Evolutionary conservation across 2,329 filamentous ascomycete genomes (phyloP), one percentile per base, ranked within the genome.

Genomic region (Rasamsonia emersonii): DNA sequence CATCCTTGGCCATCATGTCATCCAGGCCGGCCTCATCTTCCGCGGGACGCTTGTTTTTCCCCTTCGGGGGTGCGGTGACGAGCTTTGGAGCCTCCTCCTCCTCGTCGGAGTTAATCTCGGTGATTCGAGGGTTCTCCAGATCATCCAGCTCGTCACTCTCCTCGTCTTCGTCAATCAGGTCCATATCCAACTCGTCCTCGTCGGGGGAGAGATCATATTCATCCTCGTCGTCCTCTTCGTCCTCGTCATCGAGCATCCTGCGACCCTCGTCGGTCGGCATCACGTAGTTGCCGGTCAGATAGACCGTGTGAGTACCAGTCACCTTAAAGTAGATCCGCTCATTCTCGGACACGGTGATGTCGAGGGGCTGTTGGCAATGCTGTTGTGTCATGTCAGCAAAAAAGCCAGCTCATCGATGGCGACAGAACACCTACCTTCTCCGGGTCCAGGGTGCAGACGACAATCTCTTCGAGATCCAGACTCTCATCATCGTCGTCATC

Each of bases 211-310:
- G 70, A 51, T 93, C 85, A 56, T 93, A 91, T 38, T 86, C 82
- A 38, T 79, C 75, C 38, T 79, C 75, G 5, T 81, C 77, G 17
- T 72, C 67, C 13, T 74, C 71, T 30, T 79, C 73, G 28, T 82
- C 66, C 24, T 72, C 66, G 28, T 70, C 59, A 36, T 68, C 62
- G 42, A 61, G 38, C 36, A 39, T 41, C 28, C 30, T 39, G 36
- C 42, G 59, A 36, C 55, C 74, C 28, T 74, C 67, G 37, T 78
- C 71, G 41, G 77, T 69, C 54, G 75, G 70, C 41, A 91, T 75
- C 46, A 98, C 75, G 64, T 94, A 96, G 76, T 98, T 98, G 49
- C 91, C 91, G 41, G 89, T 96, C 39, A 98, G 75, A 67, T 81
- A 91, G 53, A 98, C 72, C 43, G 82, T 77, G 72, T 95, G 86